phyloP scores from a whole-genome alignment of 2,329 filamentous ascomycete genomes.

The Claviceps spartinae region DNA sequence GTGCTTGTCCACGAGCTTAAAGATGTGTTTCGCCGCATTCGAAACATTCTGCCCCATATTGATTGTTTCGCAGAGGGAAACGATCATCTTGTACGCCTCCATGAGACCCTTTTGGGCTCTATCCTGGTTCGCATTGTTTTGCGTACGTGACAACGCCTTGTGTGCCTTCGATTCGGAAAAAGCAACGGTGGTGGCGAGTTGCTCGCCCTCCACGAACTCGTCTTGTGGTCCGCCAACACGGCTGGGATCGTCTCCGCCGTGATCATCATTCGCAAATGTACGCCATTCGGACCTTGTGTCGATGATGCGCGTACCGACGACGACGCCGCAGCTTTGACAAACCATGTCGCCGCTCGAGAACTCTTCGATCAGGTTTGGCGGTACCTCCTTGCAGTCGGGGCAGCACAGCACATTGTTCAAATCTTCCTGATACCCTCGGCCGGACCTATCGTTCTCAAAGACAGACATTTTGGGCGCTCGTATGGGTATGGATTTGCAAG shows the following conservation, averaged over 20 bases:
- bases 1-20: constrained; percentile 85
- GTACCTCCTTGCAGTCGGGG: constrained; percentile 78
- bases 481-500: constrained; percentile 15
- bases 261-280: constrained; percentile 96
- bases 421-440: constrained; percentile 49
- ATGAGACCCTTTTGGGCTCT: constrained; percentile 73
- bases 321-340: constrained; percentile 80
- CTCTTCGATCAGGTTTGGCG: constrained; percentile 88
- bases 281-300: constrained; percentile 97
- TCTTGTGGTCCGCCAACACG: constrained; percentile 95
- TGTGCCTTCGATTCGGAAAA: constrained; percentile 62
- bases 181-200: constrained; percentile 78
- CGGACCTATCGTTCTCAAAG: constrained; percentile 19
- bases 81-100: constrained; percentile 80
- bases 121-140: constrained; percentile 74
- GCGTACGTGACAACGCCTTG: constrained; percentile 66
- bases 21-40: constrained; percentile 87
- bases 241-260: constrained; percentile 89
- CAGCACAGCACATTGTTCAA: constrained; percentile 78
- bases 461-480: constrained; percentile 32
- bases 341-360: constrained; percentile 87
- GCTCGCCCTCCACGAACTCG: constrained; percentile 75
- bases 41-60: constrained; percentile 68
- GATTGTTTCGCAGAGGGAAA: constrained; percentile 72
- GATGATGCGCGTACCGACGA: constrained; percentile 81